Evolutionary conservation across 2,329 filamentous ascomycete genomes (phyloP).

Genomic region (Pseudonectria foliicola): DNA sequence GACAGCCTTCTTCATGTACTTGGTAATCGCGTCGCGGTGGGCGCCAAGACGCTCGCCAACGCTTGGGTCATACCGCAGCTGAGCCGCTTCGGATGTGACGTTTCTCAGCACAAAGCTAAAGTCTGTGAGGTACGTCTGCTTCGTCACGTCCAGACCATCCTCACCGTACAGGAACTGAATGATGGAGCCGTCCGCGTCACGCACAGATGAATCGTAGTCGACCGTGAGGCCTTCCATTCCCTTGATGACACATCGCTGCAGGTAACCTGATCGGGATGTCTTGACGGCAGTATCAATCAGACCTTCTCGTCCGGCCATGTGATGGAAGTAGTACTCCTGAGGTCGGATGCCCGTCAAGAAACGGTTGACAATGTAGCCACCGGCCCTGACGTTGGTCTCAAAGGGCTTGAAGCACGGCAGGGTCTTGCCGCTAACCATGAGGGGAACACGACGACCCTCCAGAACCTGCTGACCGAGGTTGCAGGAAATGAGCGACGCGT

Average conservation of each 20-base stretch:
- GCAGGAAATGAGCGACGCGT: conserved; percentile 95
- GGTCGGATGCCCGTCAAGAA: conserved; percentile 97
- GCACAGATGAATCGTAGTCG: conserved; percentile 88
- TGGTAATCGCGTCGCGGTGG: conserved; percentile 56
- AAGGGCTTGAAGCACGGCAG: conserved; percentile 89
- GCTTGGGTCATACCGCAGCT: conserved; percentile 59
- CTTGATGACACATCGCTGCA: conserved; percentile 96
- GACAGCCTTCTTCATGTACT: conserved; percentile 73
- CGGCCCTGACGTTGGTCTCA: conserved; percentile 81
- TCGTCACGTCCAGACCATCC: conserved; percentile 88
- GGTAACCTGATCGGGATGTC: conserved; percentile 91
- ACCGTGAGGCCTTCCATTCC: conserved; percentile 94
- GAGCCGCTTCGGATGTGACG: conserved; percentile 68
- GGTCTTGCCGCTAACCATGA: conserved; percentile 98
- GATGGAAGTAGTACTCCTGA: conserved; percentile 98
- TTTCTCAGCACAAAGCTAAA: conserved; percentile 90
- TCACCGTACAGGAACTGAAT: conserved; percentile 96
- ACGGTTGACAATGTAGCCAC: conserved; percentile 88
- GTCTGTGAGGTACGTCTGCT: conserved; percentile 83
- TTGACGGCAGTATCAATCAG: conserved; percentile 98
- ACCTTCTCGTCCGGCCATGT: conserved; percentile 98
- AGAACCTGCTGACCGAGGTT: conserved; percentile 95
- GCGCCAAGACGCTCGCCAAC: conserved; percentile 38
- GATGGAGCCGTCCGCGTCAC: conserved; percentile 87
- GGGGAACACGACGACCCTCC: conserved; percentile 86